Conservation (phyloP, 2,329 filamentous ascomycete genomes). For the Tolypocladium inflatum region DNA sequence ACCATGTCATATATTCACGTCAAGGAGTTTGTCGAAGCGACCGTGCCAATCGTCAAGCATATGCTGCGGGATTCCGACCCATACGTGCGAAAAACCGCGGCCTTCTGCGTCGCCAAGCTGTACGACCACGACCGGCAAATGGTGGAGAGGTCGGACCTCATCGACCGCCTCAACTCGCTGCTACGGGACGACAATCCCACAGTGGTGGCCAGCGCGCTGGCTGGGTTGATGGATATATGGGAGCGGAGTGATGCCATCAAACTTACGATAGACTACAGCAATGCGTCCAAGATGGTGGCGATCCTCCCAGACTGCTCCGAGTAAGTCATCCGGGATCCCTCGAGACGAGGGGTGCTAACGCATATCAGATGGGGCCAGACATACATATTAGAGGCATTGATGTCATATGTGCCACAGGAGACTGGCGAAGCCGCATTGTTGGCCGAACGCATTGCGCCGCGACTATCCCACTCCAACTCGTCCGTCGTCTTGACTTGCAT, state of each 20-base stretch:
- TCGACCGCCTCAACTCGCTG: constrained; percentile 82
- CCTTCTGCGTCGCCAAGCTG: constrained; percentile 91
- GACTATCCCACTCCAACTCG: constrained; percentile 93
- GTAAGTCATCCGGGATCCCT: constrained; percentile 40
- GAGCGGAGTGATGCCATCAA: constrained; percentile 96
- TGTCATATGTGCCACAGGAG: constrained; percentile 95
- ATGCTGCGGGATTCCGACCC: constrained; percentile 81
- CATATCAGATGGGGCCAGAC: constrained; percentile 83
- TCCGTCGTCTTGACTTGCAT: constrained; percentile 94
- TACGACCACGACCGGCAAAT: constrained; percentile 92
- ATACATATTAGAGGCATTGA: constrained; percentile 93
- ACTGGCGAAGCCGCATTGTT: constrained; percentile 78
- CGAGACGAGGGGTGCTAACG: neutral
- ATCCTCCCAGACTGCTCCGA: constrained; percentile 96
- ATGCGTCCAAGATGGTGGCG: constrained; percentile 95
- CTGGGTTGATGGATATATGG: constrained; percentile 94
- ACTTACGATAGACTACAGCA: constrained; percentile 93
- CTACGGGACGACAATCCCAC: constrained; percentile 94
- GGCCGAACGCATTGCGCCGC: constrained; percentile 89
- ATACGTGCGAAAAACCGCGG: constrained; percentile 95
- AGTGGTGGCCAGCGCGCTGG: constrained; percentile 88
- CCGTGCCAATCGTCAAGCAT: constrained; percentile 72
- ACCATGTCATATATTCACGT: constrained; percentile 98
- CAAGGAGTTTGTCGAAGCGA: constrained; percentile 87
- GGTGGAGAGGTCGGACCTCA: constrained; percentile 85